Conservation (phyloP, 805 yeast species). For the Candida easanensis region DNA sequence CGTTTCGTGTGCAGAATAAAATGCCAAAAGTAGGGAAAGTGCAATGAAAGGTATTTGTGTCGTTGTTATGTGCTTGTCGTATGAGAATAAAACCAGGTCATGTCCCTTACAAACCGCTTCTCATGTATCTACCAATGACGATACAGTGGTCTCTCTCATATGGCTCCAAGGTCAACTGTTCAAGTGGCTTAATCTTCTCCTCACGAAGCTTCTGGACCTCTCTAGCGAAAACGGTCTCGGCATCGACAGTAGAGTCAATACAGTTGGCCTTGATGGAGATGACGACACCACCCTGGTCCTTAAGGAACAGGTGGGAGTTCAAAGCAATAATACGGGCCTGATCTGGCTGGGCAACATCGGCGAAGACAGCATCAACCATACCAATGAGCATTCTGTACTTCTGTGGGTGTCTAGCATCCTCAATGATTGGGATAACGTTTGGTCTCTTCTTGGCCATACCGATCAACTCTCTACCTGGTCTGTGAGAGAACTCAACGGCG, state of each 20-base stretch:
- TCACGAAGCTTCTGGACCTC: constrained; percentile 99
- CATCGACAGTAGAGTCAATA: constrained; percentile 99
- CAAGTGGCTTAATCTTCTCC: constrained; percentile 97
- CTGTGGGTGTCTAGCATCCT: constrained; percentile 99
- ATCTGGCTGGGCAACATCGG: constrained; percentile 99
- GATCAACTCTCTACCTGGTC: constrained; percentile 99
- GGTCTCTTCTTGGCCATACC: constrained; percentile 99
- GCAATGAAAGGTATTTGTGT: too few species aligned
- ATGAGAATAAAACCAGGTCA: not conserved
- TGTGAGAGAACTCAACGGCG: constrained; percentile 98
- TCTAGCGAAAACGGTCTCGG: constrained; percentile 98
- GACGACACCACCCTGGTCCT: constrained; percentile 98
- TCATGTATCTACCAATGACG: constrained; percentile 94
- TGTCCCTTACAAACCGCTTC: constrained; percentile 61
- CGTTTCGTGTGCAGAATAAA: constrained; percentile 2
- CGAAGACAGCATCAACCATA: constrained; percentile 98
- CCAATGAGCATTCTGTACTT: constrained; percentile 98
- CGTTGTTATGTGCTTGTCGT: too few species aligned
- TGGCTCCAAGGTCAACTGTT: constrained; percentile 98
- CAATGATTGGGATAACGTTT: constrained; percentile 96
- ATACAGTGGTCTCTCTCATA: constrained; percentile 99
- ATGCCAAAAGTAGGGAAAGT: too few species aligned
- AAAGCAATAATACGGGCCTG: constrained; percentile 99
- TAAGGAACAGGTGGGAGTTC: constrained; percentile 96
- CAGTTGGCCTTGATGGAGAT: constrained; percentile 99